These are phyloP conservation scores for Candida alai DNA, from an alignment of 805 yeast species.

Conservation along the genomic window DNA sequence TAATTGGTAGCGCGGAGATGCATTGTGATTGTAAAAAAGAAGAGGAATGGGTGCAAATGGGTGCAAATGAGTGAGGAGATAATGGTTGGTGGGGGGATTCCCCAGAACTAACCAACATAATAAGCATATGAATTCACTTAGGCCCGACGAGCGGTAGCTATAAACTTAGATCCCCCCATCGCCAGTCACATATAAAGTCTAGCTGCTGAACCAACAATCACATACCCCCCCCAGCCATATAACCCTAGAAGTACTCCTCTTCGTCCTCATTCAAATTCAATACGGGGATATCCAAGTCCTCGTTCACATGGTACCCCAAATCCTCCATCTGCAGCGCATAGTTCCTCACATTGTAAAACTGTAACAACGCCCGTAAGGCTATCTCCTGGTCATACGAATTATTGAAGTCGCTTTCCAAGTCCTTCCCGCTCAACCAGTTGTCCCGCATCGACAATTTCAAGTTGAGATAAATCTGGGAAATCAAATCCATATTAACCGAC, in stretches of 20 bases:
- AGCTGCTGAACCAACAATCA: background rate
- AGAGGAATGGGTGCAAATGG: too few relatives aligned
- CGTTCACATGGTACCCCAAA: constrained; percentile 49
- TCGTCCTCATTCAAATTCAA: constrained; percentile 16
- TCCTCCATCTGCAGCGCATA: constrained; percentile 50
- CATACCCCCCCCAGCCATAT: background rate
- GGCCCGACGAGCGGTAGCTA: too few relatives aligned
- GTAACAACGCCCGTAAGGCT: constrained; percentile 73
- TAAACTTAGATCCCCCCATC: too few relatives aligned
- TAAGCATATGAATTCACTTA: too few relatives aligned
- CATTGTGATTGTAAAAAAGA: too few relatives aligned
- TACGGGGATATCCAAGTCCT: constrained; percentile 18
- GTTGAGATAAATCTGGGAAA: constrained; percentile 79
- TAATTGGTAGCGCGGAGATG: too few relatives aligned
- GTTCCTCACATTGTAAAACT: constrained; percentile 64
- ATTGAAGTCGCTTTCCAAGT: constrained; percentile 67
- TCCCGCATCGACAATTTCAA: constrained; percentile 71
- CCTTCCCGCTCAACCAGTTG: constrained; percentile 83
- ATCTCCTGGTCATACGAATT: constrained; percentile 83
- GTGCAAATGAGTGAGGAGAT: too few relatives aligned
- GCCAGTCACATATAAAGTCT: background rate
- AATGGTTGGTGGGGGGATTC: too few relatives aligned
- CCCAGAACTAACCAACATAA: too few relatives aligned
- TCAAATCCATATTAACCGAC: constrained; percentile 86
- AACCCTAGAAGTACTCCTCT: constrained; percentile 4